Conservation (phyloP, 1,139 yeast genomes). For the Candida sp. region DNA sequence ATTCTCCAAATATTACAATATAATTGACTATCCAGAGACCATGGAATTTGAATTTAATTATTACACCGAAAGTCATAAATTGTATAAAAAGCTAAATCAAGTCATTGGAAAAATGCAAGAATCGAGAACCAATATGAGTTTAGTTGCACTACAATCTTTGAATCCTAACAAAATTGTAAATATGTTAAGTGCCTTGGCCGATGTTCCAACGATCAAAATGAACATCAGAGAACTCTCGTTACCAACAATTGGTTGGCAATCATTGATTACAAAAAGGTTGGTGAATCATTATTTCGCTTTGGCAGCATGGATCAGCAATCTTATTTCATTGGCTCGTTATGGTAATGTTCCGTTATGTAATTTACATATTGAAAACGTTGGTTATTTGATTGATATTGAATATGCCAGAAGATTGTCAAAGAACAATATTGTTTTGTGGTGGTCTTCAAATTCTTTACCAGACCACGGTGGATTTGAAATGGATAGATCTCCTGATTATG, state of each 20-base stretch:
- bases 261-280: conserved; percentile 61
- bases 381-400: conserved; percentile 77
- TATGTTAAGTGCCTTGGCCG: conserved; percentile 42
- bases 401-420: conserved; percentile 75
- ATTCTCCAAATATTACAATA: conserved; percentile 36
- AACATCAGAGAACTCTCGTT: conserved; percentile 52
- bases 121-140: conserved; percentile 63
- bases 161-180: conserved; percentile 42
- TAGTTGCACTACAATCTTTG: conserved; percentile 76
- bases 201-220: conserved; percentile 67
- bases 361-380: conserved; percentile 69
- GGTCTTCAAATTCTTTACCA: conserved; percentile 82
- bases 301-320: conserved; percentile 70
- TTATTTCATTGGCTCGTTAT: conserved; percentile 64
- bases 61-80: conserved; percentile 44
- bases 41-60: conserved; percentile 51
- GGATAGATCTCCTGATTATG: conserved; percentile 53
- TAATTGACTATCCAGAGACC: conserved; percentile 50
- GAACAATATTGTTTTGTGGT: conserved; percentile 81
- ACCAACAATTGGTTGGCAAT: conserved; percentile 89
- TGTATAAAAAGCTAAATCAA: conserved; percentile 54
- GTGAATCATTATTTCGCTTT: conserved; percentile 71
- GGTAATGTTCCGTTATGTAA: conserved; percentile 87
- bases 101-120: conserved; percentile 58
- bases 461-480: conserved; percentile 85